Base-by-base conservation (phyloP, 2,329 filamentous ascomycete genomes). In the Colletotrichum caudatum region DNA sequence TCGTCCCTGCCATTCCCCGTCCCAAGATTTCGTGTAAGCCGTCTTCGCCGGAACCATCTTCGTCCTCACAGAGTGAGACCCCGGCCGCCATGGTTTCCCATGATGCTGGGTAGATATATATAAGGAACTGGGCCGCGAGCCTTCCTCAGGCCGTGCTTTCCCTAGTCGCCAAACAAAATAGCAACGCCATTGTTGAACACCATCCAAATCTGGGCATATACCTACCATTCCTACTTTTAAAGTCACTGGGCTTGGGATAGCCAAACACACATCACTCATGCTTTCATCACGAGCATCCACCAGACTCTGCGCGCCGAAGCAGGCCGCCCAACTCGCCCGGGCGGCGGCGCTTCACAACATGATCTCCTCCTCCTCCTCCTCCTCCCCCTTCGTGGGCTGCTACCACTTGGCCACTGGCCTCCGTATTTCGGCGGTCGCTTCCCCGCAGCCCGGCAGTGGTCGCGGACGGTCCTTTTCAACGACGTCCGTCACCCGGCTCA, bases 381-480 rank as follows among this genome's bases (percentile, higher is more conserved):
- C 67, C 37, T 73, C 74, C n/a, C 46, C 58, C 44, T 62, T 26
- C 20, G 35, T 46, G 7, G 63, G 75, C 2, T 70, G 76, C 39
- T 73, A 72, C 39, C 72, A 74, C 41, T 65, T 75, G 9, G 8
- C 54, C n/a, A 74, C 77, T 11, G 76, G 76, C 37, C 71, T 81
- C 23, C 78, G 80, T 23, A 70, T 80, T 41, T 73, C 77, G 53
- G 69, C 76, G 33, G 72, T 76, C 39, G 71, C 76, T 14, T 64
- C 76, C 62, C 69, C 76, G 20, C 73, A 77, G 37, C 74, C 76
- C 78, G 33, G 80, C 39, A 50, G 6, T 48, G 35, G 18, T 65
- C 33, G 59, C 58, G 60, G 57, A 82, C 60, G 71, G 23, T 72
- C 76, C 70, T 89, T 90, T 79, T 88, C 88, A 2, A 86, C 85